A percentile compares a stretch with the other conserved stretches of the same genome.
Evolutionary conservation across 768 basidiomycete genomes (phyloP).

Genomic region (Tremella fuciformis): DNA sequence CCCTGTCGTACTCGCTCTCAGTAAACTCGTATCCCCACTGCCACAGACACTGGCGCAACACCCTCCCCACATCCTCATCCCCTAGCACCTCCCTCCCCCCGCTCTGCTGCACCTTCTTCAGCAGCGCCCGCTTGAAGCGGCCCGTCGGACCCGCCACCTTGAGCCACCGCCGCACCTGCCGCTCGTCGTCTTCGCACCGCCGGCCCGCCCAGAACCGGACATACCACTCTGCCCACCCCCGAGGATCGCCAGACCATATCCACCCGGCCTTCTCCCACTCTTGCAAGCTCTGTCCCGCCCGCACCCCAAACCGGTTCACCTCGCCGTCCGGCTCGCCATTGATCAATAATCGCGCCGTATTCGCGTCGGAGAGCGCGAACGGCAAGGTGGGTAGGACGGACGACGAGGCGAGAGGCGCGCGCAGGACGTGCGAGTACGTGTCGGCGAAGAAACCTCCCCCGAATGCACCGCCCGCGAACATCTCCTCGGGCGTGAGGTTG

Average conservation of each 20-base stretch:
- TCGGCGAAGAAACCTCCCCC: constrained; percentile 48
- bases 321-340: constrained; percentile 28
- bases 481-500: constrained; percentile 50
- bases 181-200: constrained; percentile 47
- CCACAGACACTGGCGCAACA: constrained; percentile 48
- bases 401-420: constrained; percentile 23
- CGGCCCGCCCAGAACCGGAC: constrained; percentile 46
- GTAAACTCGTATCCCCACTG: constrained; percentile 50
- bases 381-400: constrained; percentile 27
- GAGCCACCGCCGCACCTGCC: constrained; percentile 50
- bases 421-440: constrained; percentile 40
- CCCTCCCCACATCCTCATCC: constrained; percentile 46
- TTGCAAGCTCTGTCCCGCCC: constrained; percentile 45
- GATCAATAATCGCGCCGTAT: constrained; percentile 20
- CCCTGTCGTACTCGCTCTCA: constrained; percentile 33
- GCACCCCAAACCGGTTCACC: constrained; percentile 40
- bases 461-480: constrained; percentile 49
- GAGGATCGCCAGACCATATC: constrained; percentile 50
- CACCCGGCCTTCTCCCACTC: constrained; percentile 53
- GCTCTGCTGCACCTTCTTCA: constrained; percentile 42
- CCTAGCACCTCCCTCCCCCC: constrained; percentile 27
- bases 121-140: constrained; percentile 42
- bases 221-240: constrained; percentile 53
- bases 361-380: constrained; percentile 23
- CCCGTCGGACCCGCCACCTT: constrained; percentile 49